These are phyloP conservation scores for Phyllosticta citribraziliensis DNA, from an alignment of 2,329 filamentous ascomycete genomes.

Conservation along the genomic window DNA sequence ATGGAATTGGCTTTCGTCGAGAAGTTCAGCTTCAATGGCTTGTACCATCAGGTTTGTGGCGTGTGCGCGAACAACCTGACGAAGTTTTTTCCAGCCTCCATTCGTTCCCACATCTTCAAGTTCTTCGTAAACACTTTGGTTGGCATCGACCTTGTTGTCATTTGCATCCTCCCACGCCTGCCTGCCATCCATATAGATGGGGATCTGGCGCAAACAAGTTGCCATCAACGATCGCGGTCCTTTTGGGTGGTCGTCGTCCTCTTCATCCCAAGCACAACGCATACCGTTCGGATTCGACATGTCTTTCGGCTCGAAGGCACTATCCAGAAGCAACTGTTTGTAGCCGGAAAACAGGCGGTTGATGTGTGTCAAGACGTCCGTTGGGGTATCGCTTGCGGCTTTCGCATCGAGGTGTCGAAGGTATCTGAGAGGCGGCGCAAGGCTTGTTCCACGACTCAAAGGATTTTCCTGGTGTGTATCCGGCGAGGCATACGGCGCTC, in stretches of 20 bases:
- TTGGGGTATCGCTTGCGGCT: not conserved
- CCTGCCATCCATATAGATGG: constrained; percentile 31
- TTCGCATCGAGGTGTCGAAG: constrained; percentile 1
- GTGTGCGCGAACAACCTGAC: constrained; percentile 33
- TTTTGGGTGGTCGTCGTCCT: not conserved
- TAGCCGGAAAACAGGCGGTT: not conserved
- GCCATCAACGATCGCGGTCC: constrained; percentile 28
- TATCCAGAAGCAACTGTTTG: constrained; percentile 11
- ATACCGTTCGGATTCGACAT: not conserved
- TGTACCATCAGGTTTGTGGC: constrained; percentile 27
- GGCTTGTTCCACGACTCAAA: not conserved
- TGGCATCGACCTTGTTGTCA: constrained; percentile 23
- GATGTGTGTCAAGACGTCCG: not conserved
- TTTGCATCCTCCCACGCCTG: constrained; percentile 25
- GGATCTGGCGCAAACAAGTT: constrained; percentile 31
- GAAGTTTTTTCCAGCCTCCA: constrained; percentile 28
- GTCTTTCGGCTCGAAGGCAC: constrained; percentile 23
- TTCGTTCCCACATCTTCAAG: constrained; percentile 25
- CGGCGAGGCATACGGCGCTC: not conserved
- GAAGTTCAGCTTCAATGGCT: constrained; percentile 25
- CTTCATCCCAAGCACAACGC: not conserved
- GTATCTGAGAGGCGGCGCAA: not conserved
- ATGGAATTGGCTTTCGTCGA: constrained; percentile 18
- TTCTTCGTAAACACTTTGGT: constrained; percentile 30
- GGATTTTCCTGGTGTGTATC: not conserved